Percentiles rank a stretch among this genome's conserved stretches.
These are phyloP conservation scores for Stachybotrys echinatus DNA, from an alignment of 2,329 filamentous ascomycete species.

Conservation along the genomic window DNA sequence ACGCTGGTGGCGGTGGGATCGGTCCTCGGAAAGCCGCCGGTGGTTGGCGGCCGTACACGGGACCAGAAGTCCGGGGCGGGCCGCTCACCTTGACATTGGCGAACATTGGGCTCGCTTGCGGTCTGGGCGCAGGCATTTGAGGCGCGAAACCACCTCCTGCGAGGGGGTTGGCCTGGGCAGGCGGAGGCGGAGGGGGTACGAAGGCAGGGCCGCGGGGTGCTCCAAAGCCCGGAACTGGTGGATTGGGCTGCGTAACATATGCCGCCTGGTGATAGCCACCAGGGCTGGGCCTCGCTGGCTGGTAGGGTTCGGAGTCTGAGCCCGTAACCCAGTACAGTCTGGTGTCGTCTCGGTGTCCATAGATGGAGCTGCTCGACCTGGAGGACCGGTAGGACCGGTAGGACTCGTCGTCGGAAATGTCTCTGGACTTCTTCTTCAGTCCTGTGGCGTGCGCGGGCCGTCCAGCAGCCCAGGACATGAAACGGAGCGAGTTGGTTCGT, in stretches of 20 bases:
- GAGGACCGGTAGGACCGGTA: constrained; percentile 12
- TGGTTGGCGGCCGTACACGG: not conserved
- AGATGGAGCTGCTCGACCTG: constrained; percentile 9
- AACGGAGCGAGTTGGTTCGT: constrained; percentile 14
- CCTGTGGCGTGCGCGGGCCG: constrained; percentile 15
- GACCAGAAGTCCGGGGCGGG: not conserved
- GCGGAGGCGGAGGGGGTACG: not conserved
- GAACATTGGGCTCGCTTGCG: not conserved
- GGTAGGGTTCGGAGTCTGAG: not conserved
- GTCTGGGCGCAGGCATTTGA: not conserved
- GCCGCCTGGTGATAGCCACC: not conserved
- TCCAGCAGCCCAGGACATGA: constrained; percentile 21
- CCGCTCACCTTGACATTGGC: not conserved
- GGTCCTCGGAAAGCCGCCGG: not conserved
- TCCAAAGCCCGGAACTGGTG: not conserved
- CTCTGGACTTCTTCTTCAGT: constrained; percentile 20
- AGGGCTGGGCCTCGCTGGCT: not conserved
- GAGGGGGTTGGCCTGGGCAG: not conserved
- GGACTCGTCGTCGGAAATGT: constrained; percentile 16
- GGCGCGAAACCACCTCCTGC: not conserved
- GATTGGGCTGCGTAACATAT: not conserved
- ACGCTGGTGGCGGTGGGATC: not conserved
- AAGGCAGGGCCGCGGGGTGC: not conserved
- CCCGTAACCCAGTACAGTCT: constrained; percentile 18
- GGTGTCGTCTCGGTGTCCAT: constrained; percentile 14